Conservation (phyloP, 805 yeast species). For the Saturnispora quitensis region DNA sequence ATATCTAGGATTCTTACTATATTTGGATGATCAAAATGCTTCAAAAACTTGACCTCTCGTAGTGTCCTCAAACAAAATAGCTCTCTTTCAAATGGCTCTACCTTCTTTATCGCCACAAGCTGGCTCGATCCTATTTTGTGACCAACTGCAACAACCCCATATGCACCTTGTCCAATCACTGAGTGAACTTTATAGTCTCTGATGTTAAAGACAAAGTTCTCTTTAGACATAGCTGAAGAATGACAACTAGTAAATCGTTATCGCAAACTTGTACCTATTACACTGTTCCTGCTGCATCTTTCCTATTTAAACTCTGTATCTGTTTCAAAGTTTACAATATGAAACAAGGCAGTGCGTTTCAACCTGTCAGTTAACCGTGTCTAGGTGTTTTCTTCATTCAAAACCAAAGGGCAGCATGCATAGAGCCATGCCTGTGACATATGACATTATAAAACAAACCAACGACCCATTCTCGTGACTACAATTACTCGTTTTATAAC, state of each 20-base stretch:
- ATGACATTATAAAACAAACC: not conserved
- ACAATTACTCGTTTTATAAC: not conserved
- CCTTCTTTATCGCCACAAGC: conserved; percentile 70
- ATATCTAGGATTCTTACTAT: conserved; percentile 59
- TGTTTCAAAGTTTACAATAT: conserved; percentile 1
- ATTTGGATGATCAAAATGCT: conserved; percentile 65
- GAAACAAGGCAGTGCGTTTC: conserved; percentile 10
- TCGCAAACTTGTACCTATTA: not conserved
- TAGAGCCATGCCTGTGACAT: not conserved
- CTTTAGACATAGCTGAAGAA: conserved; percentile 16
- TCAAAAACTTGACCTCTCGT: conserved; percentile 58
- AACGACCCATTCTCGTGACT: not conserved
- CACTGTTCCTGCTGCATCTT: not conserved
- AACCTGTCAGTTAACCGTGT: not conserved
- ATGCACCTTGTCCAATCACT: conserved; percentile 73
- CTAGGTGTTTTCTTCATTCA: not conserved
- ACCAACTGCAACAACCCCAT: conserved; percentile 71
- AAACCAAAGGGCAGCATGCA: not conserved
- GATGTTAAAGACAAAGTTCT: conserved; percentile 53
- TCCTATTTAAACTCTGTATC: not conserved
- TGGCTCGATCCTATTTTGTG: conserved; percentile 46
- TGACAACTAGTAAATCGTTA: not conserved
- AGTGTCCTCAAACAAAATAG: conserved; percentile 62
- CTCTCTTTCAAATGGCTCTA: conserved; percentile 59
- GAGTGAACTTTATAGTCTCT: conserved; percentile 51